Base-by-base conservation (phyloP, 169 alveolate genomes). In the Babesia bigemina region DNA sequence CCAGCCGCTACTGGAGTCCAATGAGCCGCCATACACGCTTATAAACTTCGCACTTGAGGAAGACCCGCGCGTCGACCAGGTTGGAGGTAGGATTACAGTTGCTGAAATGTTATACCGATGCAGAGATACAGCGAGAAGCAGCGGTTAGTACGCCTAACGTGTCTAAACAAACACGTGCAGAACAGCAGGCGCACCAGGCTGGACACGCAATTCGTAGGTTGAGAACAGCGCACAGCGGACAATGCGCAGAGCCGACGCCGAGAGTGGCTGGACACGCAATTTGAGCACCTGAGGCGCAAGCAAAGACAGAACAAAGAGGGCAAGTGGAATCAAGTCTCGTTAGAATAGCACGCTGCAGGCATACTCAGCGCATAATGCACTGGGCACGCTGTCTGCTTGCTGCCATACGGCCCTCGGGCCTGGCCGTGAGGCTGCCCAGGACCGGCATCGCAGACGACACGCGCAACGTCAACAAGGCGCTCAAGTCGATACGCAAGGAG, bases 1-100 rank as follows among this genome's bases (percentile, higher is more conserved):
- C 44, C 52, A 83, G 90, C 90, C 90, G 21, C 66, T 83, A 16
- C 61, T 83, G 55, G 90, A 83, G 42, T 29, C 70, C 9, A 83
- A 83, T 28, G 21, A 29, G n/a, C 86, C 85, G 24, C 90, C 90
- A 24, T 83, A 83, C 77, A 75, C 90, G 6, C 84, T 83, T 13
- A 36, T 83, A 24, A 83, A 83, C 61, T 75, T 83, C 47, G 71
- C 76, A 24, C 56, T 74, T 39, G 90, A 83, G 63, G 42, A n/a
- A 29, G 86, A 83, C 53, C 36, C 85, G 28, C 39, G 59, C 17
- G 45, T 83, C 21, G 90, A 75, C 70, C 62, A 71, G 22, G 50
- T 72, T 24, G 52, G 69, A 81, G 75, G 88, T 70, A 72, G 24
- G 55, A 33, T 8, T 29, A 4, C 22, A 26, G 19, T 9, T 11